Evolutionary conservation across 2,329 filamentous ascomycete genomes (phyloP), one percentile per base, ranked within the genome.

Genomic region (Decorospora gaudefroyi): DNA sequence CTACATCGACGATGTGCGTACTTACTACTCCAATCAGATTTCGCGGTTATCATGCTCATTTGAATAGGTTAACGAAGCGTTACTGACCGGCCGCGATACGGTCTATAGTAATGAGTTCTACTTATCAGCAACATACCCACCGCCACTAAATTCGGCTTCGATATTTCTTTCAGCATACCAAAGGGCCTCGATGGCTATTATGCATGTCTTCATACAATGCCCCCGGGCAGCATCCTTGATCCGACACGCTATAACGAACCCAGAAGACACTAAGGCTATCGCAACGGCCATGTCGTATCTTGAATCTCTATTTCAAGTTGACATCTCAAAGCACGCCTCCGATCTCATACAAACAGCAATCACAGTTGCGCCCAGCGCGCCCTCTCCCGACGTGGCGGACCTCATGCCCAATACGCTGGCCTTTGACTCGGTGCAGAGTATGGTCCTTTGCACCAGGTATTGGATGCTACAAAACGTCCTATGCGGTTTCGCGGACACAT

Each of bases 1-100:
- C 2, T 68, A 68, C 15, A 51, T 61, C 6, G 65, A 68, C n/a
- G 65, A 68, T 23, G 65, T 67, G 35, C 51, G 57, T 53, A 17
- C 17, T 17, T 47, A 13, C 12, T 19, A 8, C 21, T 6, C 6
- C 21, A 6, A 10, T 9, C 8, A 19, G 19, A 11, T 11, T 30
- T 6, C 7, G 12, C 4, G 3, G 18, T 15, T 11, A 8, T 26
- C n/a, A n/a, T 17, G 22, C 46, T 62, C 4, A 64, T 28, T 8
- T 8, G 4, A 7, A 4, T 18, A 68, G 65, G 64, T 66, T 6
- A 50, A 60, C 2, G 65, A 68, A 51, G 55, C 61, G 6, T 57
- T 65, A 46, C 35, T 68, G 6, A 47, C 53, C 16, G 59, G 60
- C 1, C 59, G 65, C 5, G 46, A 37, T 6, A 65, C 64, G 6